Percentiles rank a stretch among this genome's conserved stretches.
phyloP scores from a whole-genome alignment of 2,329 filamentous ascomycete genomes.

The Stachybotrys chartarum region DNA sequence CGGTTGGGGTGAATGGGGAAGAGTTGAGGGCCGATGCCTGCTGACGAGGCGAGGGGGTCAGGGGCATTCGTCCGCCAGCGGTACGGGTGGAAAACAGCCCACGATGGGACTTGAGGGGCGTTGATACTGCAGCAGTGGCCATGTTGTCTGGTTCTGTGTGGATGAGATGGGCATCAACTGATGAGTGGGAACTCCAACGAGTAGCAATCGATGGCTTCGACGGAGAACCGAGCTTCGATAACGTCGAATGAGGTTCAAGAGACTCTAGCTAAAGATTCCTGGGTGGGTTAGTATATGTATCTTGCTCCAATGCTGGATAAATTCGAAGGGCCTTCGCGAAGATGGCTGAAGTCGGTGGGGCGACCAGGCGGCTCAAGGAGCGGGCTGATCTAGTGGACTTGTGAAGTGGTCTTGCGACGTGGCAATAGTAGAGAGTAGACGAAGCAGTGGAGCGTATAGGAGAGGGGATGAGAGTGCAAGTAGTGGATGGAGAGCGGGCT shows the following conservation, averaged over 20 bases:
- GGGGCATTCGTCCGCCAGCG: conserved; percentile 87
- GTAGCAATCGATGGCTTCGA: conserved; percentile 41
- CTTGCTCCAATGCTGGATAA: conserved; percentile 38
- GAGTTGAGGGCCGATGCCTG: conserved; percentile 51
- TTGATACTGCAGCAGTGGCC: conserved; percentile 76
- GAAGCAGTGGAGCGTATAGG: background rate
- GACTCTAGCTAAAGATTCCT: conserved; percentile 54
- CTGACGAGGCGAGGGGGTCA: conserved; percentile 84
- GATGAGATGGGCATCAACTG: conserved; percentile 7
- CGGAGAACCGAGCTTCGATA: conserved; percentile 27
- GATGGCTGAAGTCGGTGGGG: conserved; percentile 33
- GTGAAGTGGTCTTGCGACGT: conserved; percentile 12
- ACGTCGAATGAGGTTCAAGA: conserved; percentile 49
- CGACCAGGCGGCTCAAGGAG: conserved; percentile 38
- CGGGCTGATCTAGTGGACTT: conserved; percentile 44
- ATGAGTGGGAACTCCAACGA: conserved; percentile 28
- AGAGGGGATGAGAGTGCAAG: conserved; percentile 5
- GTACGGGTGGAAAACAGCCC: conserved; percentile 88
- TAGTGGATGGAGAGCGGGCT: conserved; percentile 12
- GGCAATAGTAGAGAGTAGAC: background rate
- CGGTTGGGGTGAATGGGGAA: conserved; percentile 69
- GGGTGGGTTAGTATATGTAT: conserved; percentile 37
- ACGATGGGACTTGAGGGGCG: conserved; percentile 90
- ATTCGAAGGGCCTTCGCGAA: conserved; percentile 35
- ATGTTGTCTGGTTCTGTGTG: conserved; percentile 45